Conservation (phyloP, 2,329 filamentous ascomycete genomes). For the Aspergillus ruber region DNA sequence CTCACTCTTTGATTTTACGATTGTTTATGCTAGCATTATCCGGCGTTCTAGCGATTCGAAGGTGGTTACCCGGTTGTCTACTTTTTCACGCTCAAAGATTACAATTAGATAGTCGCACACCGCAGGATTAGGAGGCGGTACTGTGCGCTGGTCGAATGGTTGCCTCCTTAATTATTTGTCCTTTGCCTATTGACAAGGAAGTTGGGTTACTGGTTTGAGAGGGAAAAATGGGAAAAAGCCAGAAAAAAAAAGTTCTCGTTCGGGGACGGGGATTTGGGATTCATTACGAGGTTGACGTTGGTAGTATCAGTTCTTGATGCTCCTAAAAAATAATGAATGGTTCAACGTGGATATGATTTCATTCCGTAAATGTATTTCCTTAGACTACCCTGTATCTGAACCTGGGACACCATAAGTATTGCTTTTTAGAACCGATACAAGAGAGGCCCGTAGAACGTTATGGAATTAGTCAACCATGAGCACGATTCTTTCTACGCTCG, state of each 20-base stretch:
- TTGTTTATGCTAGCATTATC: slow-evolving; percentile 38
- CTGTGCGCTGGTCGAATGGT: slow-evolving; percentile 38
- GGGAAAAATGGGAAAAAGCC: slow-evolving; percentile 14
- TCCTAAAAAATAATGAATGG: background rate
- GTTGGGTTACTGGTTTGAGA: background rate
- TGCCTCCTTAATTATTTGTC: slow-evolving; percentile 29
- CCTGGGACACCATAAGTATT: too few relatives aligned
- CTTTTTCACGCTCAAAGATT: slow-evolving; percentile 16
- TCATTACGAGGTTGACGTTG: background rate
- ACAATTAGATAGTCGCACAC: slow-evolving; percentile 37
- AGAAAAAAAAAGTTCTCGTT: too few relatives aligned
- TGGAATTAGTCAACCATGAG: too few relatives aligned
- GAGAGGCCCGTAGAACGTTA: too few relatives aligned
- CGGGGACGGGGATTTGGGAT: too few relatives aligned
- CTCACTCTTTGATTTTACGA: slow-evolving; percentile 24
- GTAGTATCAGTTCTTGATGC: background rate
- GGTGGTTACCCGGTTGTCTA: slow-evolving; percentile 15
- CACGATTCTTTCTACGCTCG: too few relatives aligned
- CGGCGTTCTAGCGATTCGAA: slow-evolving; percentile 40
- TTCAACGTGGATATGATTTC: too few relatives aligned
- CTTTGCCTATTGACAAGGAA: slow-evolving; percentile 16
- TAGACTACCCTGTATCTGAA: too few relatives aligned
- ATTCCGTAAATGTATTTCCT: too few relatives aligned
- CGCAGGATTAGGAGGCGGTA: slow-evolving; percentile 33
- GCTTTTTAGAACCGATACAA: too few relatives aligned